Evolutionary conservation across 2,329 filamentous ascomycete species (phyloP).

Genomic region (Hypoxylon sp.): DNA sequence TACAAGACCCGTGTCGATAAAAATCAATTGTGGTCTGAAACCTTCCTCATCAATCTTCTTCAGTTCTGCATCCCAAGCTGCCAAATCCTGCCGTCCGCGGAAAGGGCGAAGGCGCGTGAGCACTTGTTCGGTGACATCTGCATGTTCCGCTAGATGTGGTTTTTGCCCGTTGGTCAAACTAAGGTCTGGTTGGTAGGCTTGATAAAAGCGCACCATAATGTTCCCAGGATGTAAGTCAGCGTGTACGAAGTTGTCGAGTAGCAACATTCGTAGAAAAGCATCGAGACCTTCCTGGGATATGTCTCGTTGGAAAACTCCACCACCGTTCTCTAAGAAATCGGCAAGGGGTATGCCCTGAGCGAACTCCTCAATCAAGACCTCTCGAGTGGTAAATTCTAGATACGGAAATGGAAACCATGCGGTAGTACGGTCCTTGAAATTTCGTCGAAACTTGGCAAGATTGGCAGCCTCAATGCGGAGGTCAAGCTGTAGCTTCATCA

Average conservation of each 20-base stretch:
- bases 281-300: conserved; percentile 95
- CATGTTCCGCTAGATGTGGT: conserved; percentile 41
- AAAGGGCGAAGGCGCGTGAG: conserved; percentile 80
- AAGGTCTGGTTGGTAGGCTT: conserved; percentile 76
- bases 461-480: conserved; percentile 95
- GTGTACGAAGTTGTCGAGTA: conserved; percentile 97
- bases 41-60: conserved; percentile 83
- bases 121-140: conserved; percentile 88
- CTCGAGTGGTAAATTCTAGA: conserved; percentile 87
- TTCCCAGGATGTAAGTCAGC: conserved; percentile 97
- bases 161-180: conserved; percentile 53
- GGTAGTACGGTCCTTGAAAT: conserved; percentile 88
- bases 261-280: conserved; percentile 93
- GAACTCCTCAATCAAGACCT: conserved; percentile 94
- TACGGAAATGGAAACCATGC: conserved; percentile 99
- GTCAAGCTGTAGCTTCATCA: conserved; percentile 98
- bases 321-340: conserved; percentile 89
- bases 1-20: conserved; percentile 95
- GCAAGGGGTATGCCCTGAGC: conserved; percentile 92
- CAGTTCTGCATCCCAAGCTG: conserved; percentile 79
- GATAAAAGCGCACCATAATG: conserved; percentile 99
- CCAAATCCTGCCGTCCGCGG: conserved; percentile 66
- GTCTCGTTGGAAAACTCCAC: conserved; percentile 90
- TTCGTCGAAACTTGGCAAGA: conserved; percentile 83
- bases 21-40: conserved; percentile 92